These are phyloP conservation scores for Pseudonitzschia delicatissima DNA, from an alignment of 108 stramenopile species.

Conservation along the genomic window DNA sequence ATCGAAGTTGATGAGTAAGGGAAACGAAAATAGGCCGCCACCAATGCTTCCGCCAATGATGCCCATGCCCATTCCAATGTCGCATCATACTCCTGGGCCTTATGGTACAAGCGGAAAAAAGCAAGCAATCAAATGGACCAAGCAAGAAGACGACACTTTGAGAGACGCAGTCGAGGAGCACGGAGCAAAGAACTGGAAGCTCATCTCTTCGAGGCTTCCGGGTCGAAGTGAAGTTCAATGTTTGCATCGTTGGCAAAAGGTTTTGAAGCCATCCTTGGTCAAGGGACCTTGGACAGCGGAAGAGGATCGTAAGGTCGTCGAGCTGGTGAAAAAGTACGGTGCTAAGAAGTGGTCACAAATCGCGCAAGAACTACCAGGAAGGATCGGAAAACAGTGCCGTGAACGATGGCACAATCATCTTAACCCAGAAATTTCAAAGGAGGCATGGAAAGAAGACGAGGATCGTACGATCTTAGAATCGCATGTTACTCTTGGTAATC, in stretches of 20 bases:
- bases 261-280: conserved; percentile 66
- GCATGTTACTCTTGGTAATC: conserved; percentile 70
- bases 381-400: conserved; percentile 98
- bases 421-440: conserved; percentile 90
- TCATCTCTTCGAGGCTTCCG: conserved; percentile 47
- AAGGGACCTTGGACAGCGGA: conserved; percentile 90
- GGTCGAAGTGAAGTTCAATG: conserved; percentile 71
- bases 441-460: conserved; percentile 88
- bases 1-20: background rate
- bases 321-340: conserved; percentile 67
- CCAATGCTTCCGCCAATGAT: conserved; percentile 18
- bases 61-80: conserved; percentile 6
- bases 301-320: conserved; percentile 81
- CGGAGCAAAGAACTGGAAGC: conserved; percentile 73
- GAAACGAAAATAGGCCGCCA: conserved; percentile 7
- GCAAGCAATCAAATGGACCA: conserved; percentile 49
- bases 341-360: conserved; percentile 85
- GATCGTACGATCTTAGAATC: conserved; percentile 73
- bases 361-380: conserved; percentile 85
- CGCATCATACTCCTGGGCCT: conserved; percentile 12
- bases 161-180: conserved; percentile 56
- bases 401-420: conserved; percentile 99
- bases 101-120: conserved; percentile 27
- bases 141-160: conserved; percentile 63
- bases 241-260: conserved; percentile 72